These are phyloP conservation scores for Starmera caribaea DNA, from an alignment of 805 yeast species.

Conservation along the genomic window DNA sequence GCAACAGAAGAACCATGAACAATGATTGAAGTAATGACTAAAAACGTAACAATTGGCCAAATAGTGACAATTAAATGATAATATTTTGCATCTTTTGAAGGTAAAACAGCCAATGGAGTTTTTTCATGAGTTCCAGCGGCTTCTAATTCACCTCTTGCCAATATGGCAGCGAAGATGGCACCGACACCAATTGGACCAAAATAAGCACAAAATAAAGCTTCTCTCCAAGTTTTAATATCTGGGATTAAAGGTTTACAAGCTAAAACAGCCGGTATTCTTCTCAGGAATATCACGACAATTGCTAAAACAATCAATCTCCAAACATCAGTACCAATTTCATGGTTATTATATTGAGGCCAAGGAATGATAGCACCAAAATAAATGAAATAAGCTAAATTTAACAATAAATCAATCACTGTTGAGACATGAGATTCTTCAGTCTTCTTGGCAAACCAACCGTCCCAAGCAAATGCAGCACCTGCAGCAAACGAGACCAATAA, in stretches of 20 bases:
- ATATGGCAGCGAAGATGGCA: conserved; percentile 74
- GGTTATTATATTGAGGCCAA: conserved; percentile 68
- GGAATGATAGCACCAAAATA: conserved; percentile 89
- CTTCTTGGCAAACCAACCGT: conserved; percentile 75
- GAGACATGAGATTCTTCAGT: conserved; percentile 85
- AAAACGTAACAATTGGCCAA: conserved; percentile 80
- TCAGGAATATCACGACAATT: conserved; percentile 58
- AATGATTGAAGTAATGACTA: conserved; percentile 48
- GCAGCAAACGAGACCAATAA: conserved; percentile 84
- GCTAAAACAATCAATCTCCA: conserved; percentile 79
- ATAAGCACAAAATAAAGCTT: conserved; percentile 89
- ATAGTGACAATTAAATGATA: conserved; percentile 51
- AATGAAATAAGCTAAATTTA: conserved; percentile 80
- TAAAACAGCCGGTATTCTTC: conserved; percentile 78
- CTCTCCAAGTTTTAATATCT: conserved; percentile 86
- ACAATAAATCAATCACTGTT: conserved; percentile 75
- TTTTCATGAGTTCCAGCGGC: conserved; percentile 35
- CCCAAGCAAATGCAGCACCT: conserved; percentile 92
- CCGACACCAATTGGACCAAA: conserved; percentile 97
- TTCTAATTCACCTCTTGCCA: conserved; percentile 69
- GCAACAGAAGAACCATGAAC: conserved; percentile 2
- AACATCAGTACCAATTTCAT: conserved; percentile 50
- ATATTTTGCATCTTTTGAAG: conserved; percentile 37
- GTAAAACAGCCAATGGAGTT: conserved; percentile 46
- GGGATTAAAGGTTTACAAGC: conserved; percentile 72